These are phyloP conservation scores for Pseudophaeomoniella oleicola DNA, from an alignment of 2,329 filamentous ascomycete species.

Conservation along the genomic window DNA sequence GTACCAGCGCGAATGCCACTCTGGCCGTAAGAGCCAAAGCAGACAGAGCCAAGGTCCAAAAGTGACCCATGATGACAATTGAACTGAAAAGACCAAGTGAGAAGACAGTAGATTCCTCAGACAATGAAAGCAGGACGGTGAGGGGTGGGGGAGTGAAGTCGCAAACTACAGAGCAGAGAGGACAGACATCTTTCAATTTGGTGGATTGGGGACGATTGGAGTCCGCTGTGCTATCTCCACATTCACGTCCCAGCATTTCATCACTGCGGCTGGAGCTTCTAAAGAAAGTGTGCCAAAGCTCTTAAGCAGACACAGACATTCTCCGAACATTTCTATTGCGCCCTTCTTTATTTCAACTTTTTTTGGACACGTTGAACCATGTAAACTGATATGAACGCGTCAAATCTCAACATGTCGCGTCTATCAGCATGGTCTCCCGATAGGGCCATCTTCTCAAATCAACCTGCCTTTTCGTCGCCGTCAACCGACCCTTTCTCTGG, in stretches of 20 bases:
- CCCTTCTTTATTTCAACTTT: neutral
- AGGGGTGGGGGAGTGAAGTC: no score
- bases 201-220: no score
- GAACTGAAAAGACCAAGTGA: no score
- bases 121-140: no score
- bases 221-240: no score
- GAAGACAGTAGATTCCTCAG: no score
- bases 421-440: neutral
- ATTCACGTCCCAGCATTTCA: no score
- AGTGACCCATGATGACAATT: constrained; percentile 60
- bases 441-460: neutral
- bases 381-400: constrained; percentile 7
- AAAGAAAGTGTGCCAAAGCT: no score
- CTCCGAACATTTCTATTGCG: neutral
- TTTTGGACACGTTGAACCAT: constrained; percentile 13
- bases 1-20: constrained; percentile 48
- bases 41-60: constrained; percentile 58
- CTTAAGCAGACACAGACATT: neutral
- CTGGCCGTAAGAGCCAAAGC: constrained; percentile 56
- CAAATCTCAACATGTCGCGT: neutral
- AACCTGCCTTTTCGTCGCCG: neutral
- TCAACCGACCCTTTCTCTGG: neutral
- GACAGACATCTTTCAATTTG: no score
- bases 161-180: no score
- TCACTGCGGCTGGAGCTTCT: neutral